Base-by-base conservation (phyloP, 169 alveolate species). In the Plasmodium malariae region DNA sequence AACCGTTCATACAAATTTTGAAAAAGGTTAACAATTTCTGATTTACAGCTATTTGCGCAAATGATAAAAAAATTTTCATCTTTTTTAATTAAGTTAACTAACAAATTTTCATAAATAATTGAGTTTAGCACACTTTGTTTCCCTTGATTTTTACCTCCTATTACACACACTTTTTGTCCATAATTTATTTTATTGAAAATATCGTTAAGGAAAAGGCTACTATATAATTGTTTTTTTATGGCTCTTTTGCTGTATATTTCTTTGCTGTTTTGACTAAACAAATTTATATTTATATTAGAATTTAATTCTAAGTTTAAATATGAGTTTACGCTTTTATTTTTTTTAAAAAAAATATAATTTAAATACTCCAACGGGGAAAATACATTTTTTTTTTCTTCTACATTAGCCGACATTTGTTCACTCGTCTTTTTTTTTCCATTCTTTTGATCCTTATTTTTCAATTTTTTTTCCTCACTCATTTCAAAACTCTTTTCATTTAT, bases 51-150 rank as follows among this genome's bases (percentile, higher is more conserved):
- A 55, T 62, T 62, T 55, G 89, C 60, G 32, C 89, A 78, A n/a
- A 78, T 40, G n/a, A 78, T 78, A 65, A 78, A 78, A 78, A 78
- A 49, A 34, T 78, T 51, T 54, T 78, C 89, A 60, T 78, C 63
- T 14, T 78, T 65, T 49, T 65, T 49, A 78, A 78, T 26, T 32
- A 63, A 43, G 37, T 78, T 78, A 37, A 69, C 17, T 1, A 78
- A n/a, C 19, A 78, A 65, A 63, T 78, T 78, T 48, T 62, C 89
- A 78, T 63, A 63, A 48, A 78, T 49, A 26, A 78, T 28, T 7
- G 89, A 78, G 1, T 17, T 34, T 24, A 78, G 32, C 6, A 78
- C 14, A 7, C 45, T 40, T 45, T 68, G 24, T 68, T 68, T 78
- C 17, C 78, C 80, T 9, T 21, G 17, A 17, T 63, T 63, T 54